A percentile compares a stretch with the other conserved stretches of the same genome.
phyloP scores from a whole-genome alignment of 306 rosid species.

The Calophaca sinica region DNA sequence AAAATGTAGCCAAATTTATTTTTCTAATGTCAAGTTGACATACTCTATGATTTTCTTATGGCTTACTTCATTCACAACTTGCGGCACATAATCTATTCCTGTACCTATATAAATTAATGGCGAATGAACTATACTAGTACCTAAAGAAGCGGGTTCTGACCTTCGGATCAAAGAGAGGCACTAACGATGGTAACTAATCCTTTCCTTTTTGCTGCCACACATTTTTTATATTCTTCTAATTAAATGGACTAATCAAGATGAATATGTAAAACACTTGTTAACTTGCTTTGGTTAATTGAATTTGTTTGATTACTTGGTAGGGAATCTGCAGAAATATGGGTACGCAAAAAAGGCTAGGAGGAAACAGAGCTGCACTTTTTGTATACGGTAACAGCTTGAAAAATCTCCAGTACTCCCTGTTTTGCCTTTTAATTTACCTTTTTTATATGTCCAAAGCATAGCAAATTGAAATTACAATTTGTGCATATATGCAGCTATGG shows the following conservation, averaged over 20 bases:
- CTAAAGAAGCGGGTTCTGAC: slow-evolving; percentile 31
- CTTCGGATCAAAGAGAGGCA: slow-evolving; percentile 29
- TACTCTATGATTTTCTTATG: slow-evolving; percentile 38
- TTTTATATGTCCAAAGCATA: not conserved
- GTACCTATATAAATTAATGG: slow-evolving; percentile 31
- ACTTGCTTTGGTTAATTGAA: slow-evolving; percentile 28
- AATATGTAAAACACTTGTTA: not conserved
- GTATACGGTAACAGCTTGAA: slow-evolving; percentile 61
- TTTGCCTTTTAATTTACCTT: not conserved
- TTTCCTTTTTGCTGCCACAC: slow-evolving; percentile 1
- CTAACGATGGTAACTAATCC: slow-evolving; percentile 43
- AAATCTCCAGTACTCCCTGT: not conserved
- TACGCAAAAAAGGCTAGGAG: slow-evolving; percentile 55
- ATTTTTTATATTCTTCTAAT: slow-evolving; percentile 19
- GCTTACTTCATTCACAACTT: slow-evolving; percentile 26
- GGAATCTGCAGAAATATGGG: slow-evolving; percentile 54
- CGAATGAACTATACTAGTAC: slow-evolving; percentile 10
- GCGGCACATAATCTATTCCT: slow-evolving; percentile 14
- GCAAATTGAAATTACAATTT: slow-evolving; percentile 17
- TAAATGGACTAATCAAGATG: not conserved
- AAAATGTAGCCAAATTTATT: slow-evolving; percentile 34
- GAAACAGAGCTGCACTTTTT: slow-evolving; percentile 70
- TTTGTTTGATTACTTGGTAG: slow-evolving; percentile 49
- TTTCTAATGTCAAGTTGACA: slow-evolving; percentile 48
- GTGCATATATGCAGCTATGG: slow-evolving; percentile 65